Base-by-base conservation (phyloP, 495 filamentous ascomycete species). In the Alectoria sarmentosa region DNA sequence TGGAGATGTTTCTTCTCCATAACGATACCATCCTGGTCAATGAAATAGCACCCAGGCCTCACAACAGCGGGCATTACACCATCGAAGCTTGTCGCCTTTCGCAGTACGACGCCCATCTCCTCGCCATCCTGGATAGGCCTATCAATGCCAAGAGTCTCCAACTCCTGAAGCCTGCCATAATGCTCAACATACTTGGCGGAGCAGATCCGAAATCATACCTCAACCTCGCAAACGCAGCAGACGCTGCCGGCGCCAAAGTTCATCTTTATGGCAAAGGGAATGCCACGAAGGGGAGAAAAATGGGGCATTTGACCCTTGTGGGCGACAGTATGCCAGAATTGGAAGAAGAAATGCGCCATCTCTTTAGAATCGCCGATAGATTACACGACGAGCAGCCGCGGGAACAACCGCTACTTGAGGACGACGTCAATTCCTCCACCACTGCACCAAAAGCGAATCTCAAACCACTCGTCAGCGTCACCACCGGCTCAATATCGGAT, bases 401-500 rank as follows among this genome's bases (percentile, higher is more conserved):
- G 5, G 28, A 42, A 10, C n/a, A 32, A 26, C 36, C 34, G n/a
- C 23, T 60, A n/a, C 57, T 41, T 28, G 39, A 55, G 21, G 34
- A 34, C 15, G 30, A 28, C 21, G 15, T 38, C 7, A 19, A 52
- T 19, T 30, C 36, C 32, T 8, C 19, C 26, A 57, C 5, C 38
- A 14, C 19, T 17, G 39, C 62, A 37, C n/a, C 34, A 54, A 21
- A 37, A 49, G 15, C 32, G n/a, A 36, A 73, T 72, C 74, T 70
- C 62, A 70, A 73, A 39, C 89, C 88, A 1, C 76, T 91, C 8
- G 86, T 97, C 11, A 88, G 88, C 11, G 86, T 98, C 13, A 90
- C 91, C 42, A 96, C 96, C 90, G 94, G 94, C 65, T 98, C 94
- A 8, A 92, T 96, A 77, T 94, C 90, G 46, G 94, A 98, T 74